phyloP scores from a whole-genome alignment of 2,329 filamentous ascomycete genomes.

The Ophiobolus disseminans region DNA sequence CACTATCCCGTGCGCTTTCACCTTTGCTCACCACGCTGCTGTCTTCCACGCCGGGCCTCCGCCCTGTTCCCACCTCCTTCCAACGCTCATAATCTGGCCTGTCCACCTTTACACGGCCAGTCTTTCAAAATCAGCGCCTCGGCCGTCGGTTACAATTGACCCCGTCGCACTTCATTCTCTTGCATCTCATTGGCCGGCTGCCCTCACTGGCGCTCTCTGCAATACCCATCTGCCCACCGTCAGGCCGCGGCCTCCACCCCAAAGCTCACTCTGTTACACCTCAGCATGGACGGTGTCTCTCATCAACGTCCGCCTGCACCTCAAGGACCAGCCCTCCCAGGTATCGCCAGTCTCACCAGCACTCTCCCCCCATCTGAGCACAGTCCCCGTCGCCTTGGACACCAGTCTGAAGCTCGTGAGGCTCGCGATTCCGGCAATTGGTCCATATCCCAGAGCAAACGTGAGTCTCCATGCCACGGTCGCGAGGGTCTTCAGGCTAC shows the following conservation, averaged over 20 bases:
- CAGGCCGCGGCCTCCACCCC: conserved; percentile 12
- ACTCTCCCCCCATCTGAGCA: conserved; percentile 42
- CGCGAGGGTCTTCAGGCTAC: conserved; percentile 2
- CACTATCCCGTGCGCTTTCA: conserved; percentile 11
- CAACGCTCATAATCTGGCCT: not conserved
- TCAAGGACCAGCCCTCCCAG: conserved; percentile 38
- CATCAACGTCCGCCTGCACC: conserved; percentile 38
- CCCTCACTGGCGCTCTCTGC: conserved; percentile 31
- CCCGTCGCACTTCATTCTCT: conserved; percentile 14
- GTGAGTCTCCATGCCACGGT: conserved; percentile 44
- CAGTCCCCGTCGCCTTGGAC: conserved; percentile 40
- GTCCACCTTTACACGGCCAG: no score
- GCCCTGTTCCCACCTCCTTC: conserved; percentile 17
- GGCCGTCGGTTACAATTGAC: conserved; percentile 8
- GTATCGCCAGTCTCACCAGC: conserved; percentile 29
- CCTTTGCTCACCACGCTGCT: conserved; percentile 8
- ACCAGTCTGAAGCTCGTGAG: conserved; percentile 53
- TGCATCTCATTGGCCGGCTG: conserved; percentile 28
- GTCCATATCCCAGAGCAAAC: conserved; percentile 66
- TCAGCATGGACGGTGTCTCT: conserved; percentile 38
- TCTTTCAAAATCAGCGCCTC: no score
- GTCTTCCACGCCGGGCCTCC: conserved; percentile 16
- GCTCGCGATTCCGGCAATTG: conserved; percentile 66
- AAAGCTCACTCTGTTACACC: not conserved
- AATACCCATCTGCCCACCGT: conserved; percentile 23